Evolutionary conservation across 768 basidiomycete species (phyloP), one percentile per base, ranked within the genome.

Genomic region (Suillus ampliporus): DNA sequence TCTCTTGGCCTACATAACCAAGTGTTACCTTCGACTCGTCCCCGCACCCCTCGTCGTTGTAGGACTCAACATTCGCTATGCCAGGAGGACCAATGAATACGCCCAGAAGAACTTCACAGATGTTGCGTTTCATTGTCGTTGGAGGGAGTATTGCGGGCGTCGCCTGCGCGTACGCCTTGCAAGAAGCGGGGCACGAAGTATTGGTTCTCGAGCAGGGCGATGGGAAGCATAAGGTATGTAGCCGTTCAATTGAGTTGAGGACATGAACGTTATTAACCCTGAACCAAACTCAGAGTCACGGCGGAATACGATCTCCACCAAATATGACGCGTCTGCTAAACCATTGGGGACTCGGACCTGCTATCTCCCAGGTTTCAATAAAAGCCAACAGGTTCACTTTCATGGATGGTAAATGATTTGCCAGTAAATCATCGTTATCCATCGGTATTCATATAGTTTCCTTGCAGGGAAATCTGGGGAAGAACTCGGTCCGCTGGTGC

Each of bases 271-370:
- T 17, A 26, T 40, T 26, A 43, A 40, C 2, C 58, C 19, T 28
- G 35, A 6, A 34, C 1, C 9, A 5, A 26, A 5, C 9, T 4
- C 44, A 82, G 77, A 73, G 68, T 40, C 71, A 70, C 17, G 78
- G 75, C 7, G 81, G 79, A 28, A 68, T 82, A 17, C 79, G 80
- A 14, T 77, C 82, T 0, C 82, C 84, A n/a, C 86, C 87, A 1
- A 85, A 86, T 64, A 81, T 88, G 81, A 85, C 84, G 40, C 79
- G 80, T 38, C 72, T 88, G 1, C 71, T 88, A 47, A 69, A 77
- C 35, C 76, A 83, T 50, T 89, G 87, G 86, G 85, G 83, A 15
- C 75, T 85, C 1, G 80, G 73, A 17, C 79, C 83, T 38, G 67
- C 70, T 11, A 68, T 89, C 44, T 71, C 76, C 6, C 74, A 75